phyloP scores from a whole-genome alignment of 176 grass and related monocot species.

The Hyparrhenia diplandra region DNA sequence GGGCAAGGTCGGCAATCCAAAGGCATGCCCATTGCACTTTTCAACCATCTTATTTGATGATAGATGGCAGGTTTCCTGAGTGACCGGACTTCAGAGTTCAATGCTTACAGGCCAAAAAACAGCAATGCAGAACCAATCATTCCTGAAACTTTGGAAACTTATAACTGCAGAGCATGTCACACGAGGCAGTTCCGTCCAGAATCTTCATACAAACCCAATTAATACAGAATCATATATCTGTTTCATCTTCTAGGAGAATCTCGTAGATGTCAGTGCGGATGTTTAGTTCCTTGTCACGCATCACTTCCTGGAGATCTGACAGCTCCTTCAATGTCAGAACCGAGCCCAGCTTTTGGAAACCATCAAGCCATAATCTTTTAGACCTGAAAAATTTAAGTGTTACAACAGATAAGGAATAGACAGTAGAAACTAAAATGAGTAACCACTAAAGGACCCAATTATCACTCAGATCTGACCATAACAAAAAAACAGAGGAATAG shows the following conservation, averaged over 20 bases:
- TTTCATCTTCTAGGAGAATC: constrained; percentile 89
- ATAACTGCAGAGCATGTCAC: not conserved
- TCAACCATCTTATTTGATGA: not conserved
- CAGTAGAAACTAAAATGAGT: constrained; percentile 17
- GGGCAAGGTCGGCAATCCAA: not conserved
- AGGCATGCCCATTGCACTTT: not conserved
- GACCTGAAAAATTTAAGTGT: constrained; percentile 47
- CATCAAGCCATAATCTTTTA: constrained; percentile 95
- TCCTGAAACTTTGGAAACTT: constrained; percentile 21
- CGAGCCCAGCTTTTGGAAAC: constrained; percentile 79
- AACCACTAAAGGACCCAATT: not conserved
- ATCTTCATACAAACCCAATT: not conserved
- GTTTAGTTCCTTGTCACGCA: constrained; percentile 87
- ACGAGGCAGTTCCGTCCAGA: not conserved
- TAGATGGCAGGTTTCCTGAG: not conserved
- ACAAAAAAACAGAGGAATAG: too few relatives aligned
- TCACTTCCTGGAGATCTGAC: constrained; percentile 98
- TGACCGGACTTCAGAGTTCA: not conserved
- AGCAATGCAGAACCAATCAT: constrained; percentile 9
- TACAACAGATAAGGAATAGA: not conserved
- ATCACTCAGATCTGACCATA: not conserved
- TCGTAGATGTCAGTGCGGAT: constrained; percentile 94
- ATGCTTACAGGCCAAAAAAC: not conserved
- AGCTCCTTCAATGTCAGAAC: constrained; percentile 78
- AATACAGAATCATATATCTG: constrained; percentile 33